phyloP scores from a whole-genome alignment of 148 eudicot species.

The Chenopodium quinoa region DNA sequence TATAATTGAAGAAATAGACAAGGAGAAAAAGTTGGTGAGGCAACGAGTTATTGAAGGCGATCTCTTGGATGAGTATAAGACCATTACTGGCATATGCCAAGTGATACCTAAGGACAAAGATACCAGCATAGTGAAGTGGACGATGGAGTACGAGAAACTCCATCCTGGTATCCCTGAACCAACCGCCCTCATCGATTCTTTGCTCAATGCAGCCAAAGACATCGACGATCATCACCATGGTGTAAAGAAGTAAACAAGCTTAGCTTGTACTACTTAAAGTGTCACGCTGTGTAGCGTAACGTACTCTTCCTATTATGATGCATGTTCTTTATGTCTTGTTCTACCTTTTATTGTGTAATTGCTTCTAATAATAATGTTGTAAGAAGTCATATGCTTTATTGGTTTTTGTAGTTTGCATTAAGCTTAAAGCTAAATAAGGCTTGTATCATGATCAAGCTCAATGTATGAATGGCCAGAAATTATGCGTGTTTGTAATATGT shows the following conservation, averaged over 20 bases:
- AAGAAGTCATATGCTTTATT: too few species aligned
- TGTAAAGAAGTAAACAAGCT: neutral
- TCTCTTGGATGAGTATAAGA: slow-evolving; percentile 22
- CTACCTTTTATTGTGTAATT: too few species aligned
- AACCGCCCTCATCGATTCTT: slow-evolving; percentile 6
- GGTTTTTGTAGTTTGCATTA: too few species aligned
- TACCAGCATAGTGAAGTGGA: slow-evolving; percentile 10
- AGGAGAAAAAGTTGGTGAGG: neutral
- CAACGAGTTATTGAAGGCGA: slow-evolving; percentile 13
- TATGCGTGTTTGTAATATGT: too few species aligned
- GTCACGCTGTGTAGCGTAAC: too few species aligned
- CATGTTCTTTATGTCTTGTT: too few species aligned
- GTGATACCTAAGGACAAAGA: slow-evolving; percentile 21
- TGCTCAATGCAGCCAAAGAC: slow-evolving; percentile 10
- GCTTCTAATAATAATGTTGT: too few species aligned
- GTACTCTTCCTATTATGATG: too few species aligned
- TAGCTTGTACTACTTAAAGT: too few species aligned
- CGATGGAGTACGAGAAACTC: slow-evolving; percentile 19
- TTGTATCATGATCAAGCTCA: too few species aligned
- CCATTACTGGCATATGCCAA: slow-evolving; percentile 12
- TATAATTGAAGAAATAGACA: slow-evolving; percentile 19
- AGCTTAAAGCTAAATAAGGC: too few species aligned
- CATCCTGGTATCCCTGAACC: slow-evolving; percentile 24
- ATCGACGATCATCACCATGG: slow-evolving; percentile 30
- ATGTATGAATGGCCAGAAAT: too few species aligned